Percentiles rank a stretch among this genome's conserved stretches.
phyloP scores from a whole-genome alignment of 495 filamentous ascomycete genomes.

The Hyaloscypha bicolor region DNA sequence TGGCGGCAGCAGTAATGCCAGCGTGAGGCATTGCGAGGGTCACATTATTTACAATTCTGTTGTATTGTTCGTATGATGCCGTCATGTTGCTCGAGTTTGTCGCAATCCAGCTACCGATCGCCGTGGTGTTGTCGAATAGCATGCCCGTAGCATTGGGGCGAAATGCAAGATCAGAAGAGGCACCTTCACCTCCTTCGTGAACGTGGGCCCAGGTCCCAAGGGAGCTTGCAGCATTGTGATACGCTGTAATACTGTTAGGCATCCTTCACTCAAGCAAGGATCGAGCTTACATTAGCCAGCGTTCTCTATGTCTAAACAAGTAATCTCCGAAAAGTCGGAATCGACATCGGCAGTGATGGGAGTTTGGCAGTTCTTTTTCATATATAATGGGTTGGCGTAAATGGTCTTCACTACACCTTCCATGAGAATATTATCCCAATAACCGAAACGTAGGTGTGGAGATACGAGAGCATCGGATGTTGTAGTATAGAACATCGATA shows the following conservation, averaged over 20 bases:
- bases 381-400: constrained; percentile 61
- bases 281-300: constrained; percentile 48
- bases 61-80: constrained; percentile 44
- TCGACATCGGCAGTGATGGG: constrained; percentile 47
- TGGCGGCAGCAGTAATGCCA: constrained; percentile 62
- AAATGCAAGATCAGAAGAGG: constrained; percentile 37
- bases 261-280: too few relatives aligned
- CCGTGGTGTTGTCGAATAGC: constrained; percentile 66
- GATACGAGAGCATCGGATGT: constrained; percentile 71
- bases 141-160: constrained; percentile 58
- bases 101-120: constrained; percentile 63
- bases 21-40: constrained; percentile 75
- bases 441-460: constrained; percentile 62
- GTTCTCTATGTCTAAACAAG: constrained; percentile 67
- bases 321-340: constrained; percentile 36
- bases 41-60: constrained; percentile 67
- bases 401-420: constrained; percentile 55
- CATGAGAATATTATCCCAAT: constrained; percentile 45
- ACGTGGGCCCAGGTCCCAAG: constrained; percentile 49
- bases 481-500: constrained; percentile 72
- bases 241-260: constrained; percentile 42
- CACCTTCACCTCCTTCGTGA: constrained; percentile 39
- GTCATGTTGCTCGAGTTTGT: constrained; percentile 47
- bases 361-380: constrained; percentile 55
- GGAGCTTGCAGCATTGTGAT: constrained; percentile 56